Evolutionary conservation across 176 grass and related monocot genomes (phyloP), one percentile per base, ranked within the genome.

Genomic region (Aegilops umbellulata): DNA sequence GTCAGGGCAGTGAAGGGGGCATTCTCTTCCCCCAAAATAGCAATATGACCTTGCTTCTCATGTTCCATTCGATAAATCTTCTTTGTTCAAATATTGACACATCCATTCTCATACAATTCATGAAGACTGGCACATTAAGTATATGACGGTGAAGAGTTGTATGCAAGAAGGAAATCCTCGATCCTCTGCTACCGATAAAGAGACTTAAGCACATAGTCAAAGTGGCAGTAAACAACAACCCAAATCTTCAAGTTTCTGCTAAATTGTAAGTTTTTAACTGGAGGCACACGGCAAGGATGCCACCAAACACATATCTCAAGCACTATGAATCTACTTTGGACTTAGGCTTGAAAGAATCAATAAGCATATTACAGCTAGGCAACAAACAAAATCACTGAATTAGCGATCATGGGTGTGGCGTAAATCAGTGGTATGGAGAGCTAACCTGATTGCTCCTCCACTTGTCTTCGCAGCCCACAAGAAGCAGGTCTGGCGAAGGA

Each of bases 371-470:
- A 70, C 34, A 71, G 23, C 34, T 39, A 38, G 19, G 68, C 34
- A 68, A 68, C 15, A 19, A 67, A 68, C 65, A 7, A 17, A 68
- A 68, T 34, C 44, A 75, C 25, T 16, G 34, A 79, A 79, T 17
- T 19, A 24, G 57, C 32, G 4, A 16, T 19, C 46, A 16, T 76
- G 16, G 10, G 26, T 13, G 10, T 0, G 16, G n/a, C 36, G 8
- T 26, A 7, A 27, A 74, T 27, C 38, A 49, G 79, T 1, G 11
- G 5, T 9, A 32, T 35, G 38, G 38, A 74, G 65, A 65, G 14
- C 58, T 85, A 51, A 89, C 87, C 82, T 66, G 76, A 74, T 15
- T 19, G 32, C 39, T 25, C 67, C 32, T 32, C 6, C 14, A 32
- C 25, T 74, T 34, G 41, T 75, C 34, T 19, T 23, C 6, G 68